Conservation (phyloP, 768 basidiomycete genomes). For the Leccinum uliginosum region DNA sequence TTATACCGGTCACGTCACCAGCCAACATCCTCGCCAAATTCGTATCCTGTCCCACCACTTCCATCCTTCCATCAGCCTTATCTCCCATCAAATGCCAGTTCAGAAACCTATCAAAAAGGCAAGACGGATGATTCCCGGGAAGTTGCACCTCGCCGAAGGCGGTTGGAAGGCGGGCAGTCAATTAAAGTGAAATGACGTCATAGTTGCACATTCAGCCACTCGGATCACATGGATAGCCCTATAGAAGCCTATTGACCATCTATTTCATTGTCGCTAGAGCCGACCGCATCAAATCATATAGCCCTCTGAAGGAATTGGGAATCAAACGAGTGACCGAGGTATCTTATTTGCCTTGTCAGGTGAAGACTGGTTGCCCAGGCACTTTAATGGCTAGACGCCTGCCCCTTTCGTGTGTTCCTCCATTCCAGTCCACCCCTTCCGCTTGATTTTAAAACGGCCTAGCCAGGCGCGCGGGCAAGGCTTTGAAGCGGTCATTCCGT, state of each 20-base stretch:
- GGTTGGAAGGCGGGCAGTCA: conserved; percentile 51
- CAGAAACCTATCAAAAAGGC: conserved; percentile 41
- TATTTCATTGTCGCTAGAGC: conserved; percentile 15
- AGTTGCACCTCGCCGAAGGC: conserved; percentile 48
- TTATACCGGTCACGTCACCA: conserved; percentile 69
- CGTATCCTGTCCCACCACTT: conserved; percentile 38
- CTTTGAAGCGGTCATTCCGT: conserved; percentile 15
- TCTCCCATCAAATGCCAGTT: conserved; percentile 47
- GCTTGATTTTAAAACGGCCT: conserved; percentile 3
- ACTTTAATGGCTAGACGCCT: conserved; percentile 5
- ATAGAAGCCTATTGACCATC: conserved; percentile 23
- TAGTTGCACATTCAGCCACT: conserved; percentile 19
- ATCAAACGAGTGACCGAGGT: conserved; percentile 11
- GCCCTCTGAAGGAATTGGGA: conserved; percentile 22
- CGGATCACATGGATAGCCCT: conserved; percentile 24
- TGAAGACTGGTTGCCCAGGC: conserved; percentile 6
- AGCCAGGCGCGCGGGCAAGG: background rate
- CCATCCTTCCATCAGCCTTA: conserved; percentile 46
- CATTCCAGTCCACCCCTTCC: background rate
- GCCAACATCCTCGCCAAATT: conserved; percentile 35
- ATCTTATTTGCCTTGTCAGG: conserved; percentile 11
- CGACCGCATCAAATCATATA: conserved; percentile 21
- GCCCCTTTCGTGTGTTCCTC: conserved; percentile 10
- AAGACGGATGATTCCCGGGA: conserved; percentile 29
- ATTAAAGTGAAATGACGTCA: conserved; percentile 49